phyloP scores from a whole-genome alignment of 306 rosid species.

The Cicer chorassanicum region DNA sequence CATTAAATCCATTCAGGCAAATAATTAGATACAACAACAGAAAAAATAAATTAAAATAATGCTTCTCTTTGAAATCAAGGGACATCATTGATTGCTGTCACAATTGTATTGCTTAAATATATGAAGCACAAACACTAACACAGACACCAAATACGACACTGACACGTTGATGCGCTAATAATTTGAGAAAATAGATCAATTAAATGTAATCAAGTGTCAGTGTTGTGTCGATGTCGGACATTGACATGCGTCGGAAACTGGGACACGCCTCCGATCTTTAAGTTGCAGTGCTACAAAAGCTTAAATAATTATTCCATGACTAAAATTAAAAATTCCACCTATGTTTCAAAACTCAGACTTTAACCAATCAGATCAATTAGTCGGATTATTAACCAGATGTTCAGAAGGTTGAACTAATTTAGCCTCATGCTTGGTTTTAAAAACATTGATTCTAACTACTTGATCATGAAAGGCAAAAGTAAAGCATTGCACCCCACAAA shows the following conservation, averaged over 20 bases:
- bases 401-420: background rate
- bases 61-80: constrained; percentile 40
- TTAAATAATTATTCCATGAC: background rate
- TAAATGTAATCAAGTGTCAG: too few relatives aligned
- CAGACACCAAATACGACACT: too few relatives aligned
- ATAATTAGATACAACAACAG: constrained; percentile 25
- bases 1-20: background rate
- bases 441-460: constrained; percentile 1
- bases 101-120: constrained; percentile 25
- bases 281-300: too few relatives aligned
- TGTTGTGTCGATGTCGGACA: too few relatives aligned
- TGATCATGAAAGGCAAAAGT: background rate
- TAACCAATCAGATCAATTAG: background rate
- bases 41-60: constrained; percentile 13
- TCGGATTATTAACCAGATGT: background rate
- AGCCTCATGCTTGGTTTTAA: background rate
- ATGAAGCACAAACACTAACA: too few relatives aligned
- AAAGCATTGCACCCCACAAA: background rate
- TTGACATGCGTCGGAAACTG: too few relatives aligned
- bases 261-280: too few relatives aligned
- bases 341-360: background rate
- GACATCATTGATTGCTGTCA: constrained; percentile 23
- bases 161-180: too few relatives aligned
- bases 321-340: background rate
- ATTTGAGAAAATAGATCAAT: too few relatives aligned